A percentile compares a stretch with the other conserved stretches of the same genome.
Evolutionary conservation across 176 grass and related monocot genomes (phyloP).

Genomic region (Rhynchospora tenuis): DNA sequence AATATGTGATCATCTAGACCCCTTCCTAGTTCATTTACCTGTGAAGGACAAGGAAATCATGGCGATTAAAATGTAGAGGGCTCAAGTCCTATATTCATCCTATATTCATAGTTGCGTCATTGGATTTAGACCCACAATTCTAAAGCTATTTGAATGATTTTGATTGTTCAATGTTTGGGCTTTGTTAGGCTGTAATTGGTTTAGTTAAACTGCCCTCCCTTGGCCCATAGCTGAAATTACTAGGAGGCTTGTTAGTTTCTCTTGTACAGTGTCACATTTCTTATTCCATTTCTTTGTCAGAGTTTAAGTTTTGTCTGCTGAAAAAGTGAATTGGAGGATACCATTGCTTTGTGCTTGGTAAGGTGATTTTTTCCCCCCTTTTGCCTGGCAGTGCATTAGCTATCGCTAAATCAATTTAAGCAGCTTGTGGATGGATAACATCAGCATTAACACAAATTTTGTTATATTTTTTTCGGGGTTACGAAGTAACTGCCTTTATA

Average conservation of each 20-base stretch:
- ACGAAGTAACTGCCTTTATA: neutral
- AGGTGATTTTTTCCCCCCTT: no score
- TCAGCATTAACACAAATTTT: neutral
- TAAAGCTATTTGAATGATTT: neutral
- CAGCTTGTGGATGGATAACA: neutral
- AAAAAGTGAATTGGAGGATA: neutral
- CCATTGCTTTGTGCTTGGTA: neutral
- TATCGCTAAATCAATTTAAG: neutral
- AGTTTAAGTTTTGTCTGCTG: neutral
- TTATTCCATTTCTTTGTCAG: neutral
- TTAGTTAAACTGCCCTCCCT: neutral
- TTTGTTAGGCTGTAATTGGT: neutral
- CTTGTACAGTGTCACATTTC: neutral
- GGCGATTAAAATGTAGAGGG: neutral
- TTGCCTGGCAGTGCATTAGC: no score
- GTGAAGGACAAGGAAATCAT: neutral
- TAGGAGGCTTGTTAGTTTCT: neutral
- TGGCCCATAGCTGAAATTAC: neutral
- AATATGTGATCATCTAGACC: neutral
- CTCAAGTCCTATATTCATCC: neutral
- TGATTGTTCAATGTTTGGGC: neutral
- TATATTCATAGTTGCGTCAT: neutral
- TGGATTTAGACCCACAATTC: neutral
- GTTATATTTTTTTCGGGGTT: neutral
- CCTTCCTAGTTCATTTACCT: neutral